Conservation (phyloP, 768 basidiomycete genomes). For the Tricholomella constricta region DNA sequence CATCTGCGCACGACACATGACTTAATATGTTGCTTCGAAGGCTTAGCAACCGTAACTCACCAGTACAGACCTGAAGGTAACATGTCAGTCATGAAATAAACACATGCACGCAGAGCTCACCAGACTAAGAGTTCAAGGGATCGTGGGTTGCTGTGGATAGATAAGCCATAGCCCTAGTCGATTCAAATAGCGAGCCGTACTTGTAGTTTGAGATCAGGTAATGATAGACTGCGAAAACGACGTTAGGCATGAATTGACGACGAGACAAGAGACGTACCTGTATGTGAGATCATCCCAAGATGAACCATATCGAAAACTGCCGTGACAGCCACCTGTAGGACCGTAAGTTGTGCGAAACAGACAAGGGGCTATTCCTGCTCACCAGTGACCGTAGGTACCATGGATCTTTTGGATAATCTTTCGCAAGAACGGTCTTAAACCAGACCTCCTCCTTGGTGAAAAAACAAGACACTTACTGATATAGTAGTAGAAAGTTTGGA, state of each 20-base stretch:
- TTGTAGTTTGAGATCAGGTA: slow-evolving; percentile 21
- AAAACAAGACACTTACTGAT: slow-evolving; percentile 4
- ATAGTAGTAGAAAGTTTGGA: slow-evolving; percentile 24
- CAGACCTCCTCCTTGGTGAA: neutral
- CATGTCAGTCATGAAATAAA: neutral
- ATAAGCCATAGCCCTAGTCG: neutral
- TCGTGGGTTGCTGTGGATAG: slow-evolving; percentile 22
- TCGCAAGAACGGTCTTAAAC: neutral
- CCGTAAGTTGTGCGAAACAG: neutral
- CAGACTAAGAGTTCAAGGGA: slow-evolving; percentile 27
- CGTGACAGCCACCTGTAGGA: slow-evolving; percentile 36
- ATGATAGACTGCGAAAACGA: slow-evolving; percentile 15
- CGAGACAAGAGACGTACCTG: slow-evolving; percentile 31
- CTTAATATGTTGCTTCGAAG: neutral
- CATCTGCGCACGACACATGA: slow-evolving; percentile 28
- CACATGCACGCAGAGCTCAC: slow-evolving; percentile 14
- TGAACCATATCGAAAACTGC: slow-evolving; percentile 49
- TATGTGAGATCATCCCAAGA: slow-evolving; percentile 48
- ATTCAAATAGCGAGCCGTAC: slow-evolving; percentile 6
- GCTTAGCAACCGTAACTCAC: slow-evolving; percentile 25
- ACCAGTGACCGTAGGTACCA: slow-evolving; percentile 19
- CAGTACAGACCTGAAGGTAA: slow-evolving; percentile 36
- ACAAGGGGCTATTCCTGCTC: neutral
- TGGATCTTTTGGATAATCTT: slow-evolving; percentile 20
- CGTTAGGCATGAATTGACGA: neutral